Base-by-base conservation (phyloP, 2,329 filamentous ascomycete species). In the Trichoderma endophyticum region DNA sequence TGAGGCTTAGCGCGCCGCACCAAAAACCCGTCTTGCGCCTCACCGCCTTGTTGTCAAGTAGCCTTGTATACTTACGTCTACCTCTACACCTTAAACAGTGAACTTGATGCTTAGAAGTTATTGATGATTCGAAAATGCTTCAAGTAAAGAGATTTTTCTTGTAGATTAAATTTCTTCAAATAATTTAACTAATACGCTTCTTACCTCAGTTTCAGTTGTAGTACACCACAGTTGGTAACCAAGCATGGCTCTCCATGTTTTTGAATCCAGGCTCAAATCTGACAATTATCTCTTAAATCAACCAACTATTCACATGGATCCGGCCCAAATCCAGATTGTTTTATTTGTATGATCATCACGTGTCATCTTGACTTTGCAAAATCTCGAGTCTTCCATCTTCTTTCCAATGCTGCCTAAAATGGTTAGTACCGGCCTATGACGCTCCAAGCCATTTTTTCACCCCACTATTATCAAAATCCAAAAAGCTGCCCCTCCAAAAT, bases 41-140 rank as follows among this genome's bases (percentile, higher is more conserved):
- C 78, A 82, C 80, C 80, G 79, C 80, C 74, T 79, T 80, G 3
- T 61, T 48, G 11, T 54, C 12, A 36, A 30, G 36, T 28, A 21
- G 21, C 21, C 21, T 21, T 21, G 21, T 21, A 36, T 51, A 32
- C 26, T 5, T 34, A 4, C 3, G 9, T 48, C 18, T 18, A 11
- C 24, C 48, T 51, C 8, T 48, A 5, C 48, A 24, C 11, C 48
- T 24, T 21, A 5, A 24, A 12, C 0, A 24, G 11, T 54, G n/a
- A 14, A 54, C 11, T 21, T 21, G 21, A 21, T 21, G 21, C 21
- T 21, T 21, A 21, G 21, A 21, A 21, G 21, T 21, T 21, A 21
- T 21, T 21, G 21, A 21, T 21, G 21, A 21, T 21, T 21, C 21
- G 21, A 21, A 21, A 21, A 21, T 21, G 21, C 21, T 21, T 21